These are phyloP conservation scores for Kwoniella europaea DNA, from an alignment of 768 basidiomycete species.

Conservation along the genomic window DNA sequence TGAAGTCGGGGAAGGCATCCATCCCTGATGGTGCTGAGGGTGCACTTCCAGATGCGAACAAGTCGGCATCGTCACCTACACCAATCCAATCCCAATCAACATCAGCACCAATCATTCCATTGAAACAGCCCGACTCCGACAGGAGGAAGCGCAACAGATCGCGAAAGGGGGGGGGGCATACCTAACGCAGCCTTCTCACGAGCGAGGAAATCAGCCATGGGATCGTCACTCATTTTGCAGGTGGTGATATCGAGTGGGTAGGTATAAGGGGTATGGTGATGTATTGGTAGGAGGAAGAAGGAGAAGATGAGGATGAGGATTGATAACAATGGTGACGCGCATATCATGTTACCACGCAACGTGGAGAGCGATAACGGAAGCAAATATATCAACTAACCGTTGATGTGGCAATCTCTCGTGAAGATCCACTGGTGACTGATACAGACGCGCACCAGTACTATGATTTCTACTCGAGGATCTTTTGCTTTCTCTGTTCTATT, in stretches of 20 bases:
- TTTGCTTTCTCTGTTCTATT: too few relatives aligned
- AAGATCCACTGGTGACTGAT: too few relatives aligned
- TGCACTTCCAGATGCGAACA: conserved; percentile 50
- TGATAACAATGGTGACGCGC: conserved; percentile 3
- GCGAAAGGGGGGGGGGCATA: conserved; percentile 19
- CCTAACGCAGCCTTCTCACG: conserved; percentile 55
- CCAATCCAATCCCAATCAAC: not conserved
- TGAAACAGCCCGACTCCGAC: too few relatives aligned
- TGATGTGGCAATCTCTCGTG: not conserved
- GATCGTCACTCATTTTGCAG: conserved; percentile 51
- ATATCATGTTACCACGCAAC: not conserved
- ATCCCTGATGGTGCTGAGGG: conserved; percentile 47
- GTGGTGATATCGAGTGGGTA: not conserved
- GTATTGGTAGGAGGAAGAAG: not conserved
- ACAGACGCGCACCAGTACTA: too few relatives aligned
- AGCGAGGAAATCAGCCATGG: conserved; percentile 57
- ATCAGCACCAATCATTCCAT: not conserved
- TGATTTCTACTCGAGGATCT: too few relatives aligned
- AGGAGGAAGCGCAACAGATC: too few relatives aligned
- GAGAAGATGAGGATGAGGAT: not conserved
- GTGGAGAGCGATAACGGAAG: not conserved
- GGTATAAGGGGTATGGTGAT: not conserved
- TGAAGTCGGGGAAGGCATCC: conserved; percentile 48
- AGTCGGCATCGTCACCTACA: conserved; percentile 57
- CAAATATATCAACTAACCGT: not conserved